These are phyloP conservation scores for Kregervanrija fluxuum DNA, from an alignment of 805 yeast species.

Conservation along the genomic window DNA sequence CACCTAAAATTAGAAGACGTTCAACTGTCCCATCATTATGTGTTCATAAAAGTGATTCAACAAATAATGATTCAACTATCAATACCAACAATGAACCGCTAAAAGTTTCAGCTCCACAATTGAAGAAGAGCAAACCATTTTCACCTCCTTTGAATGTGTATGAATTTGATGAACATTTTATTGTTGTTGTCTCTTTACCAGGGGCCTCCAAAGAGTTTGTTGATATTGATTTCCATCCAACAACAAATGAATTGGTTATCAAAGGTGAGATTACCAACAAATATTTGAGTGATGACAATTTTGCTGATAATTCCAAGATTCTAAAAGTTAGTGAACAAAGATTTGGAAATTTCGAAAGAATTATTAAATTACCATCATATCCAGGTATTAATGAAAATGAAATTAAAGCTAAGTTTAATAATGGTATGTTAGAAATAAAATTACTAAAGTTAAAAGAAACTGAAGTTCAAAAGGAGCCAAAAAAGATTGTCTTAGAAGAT, in stretches of 20 bases:
- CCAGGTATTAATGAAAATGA: constrained; percentile 47
- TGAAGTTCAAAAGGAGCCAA: constrained; percentile 11
- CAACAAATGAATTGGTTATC: constrained; percentile 44
- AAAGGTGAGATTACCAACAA: constrained; percentile 41
- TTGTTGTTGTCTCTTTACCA: constrained; percentile 47
- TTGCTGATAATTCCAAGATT: constrained; percentile 26
- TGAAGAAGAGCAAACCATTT: constrained; percentile 37
- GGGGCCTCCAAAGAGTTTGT: constrained; percentile 49
- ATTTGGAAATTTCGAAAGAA: constrained; percentile 51
- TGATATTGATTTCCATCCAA: constrained; percentile 52
- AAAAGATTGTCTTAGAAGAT: constrained; percentile 22
- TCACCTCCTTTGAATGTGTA: constrained; percentile 57
- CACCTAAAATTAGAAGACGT: constrained; percentile 8
- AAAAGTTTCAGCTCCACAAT: constrained; percentile 39
- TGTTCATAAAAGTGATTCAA: constrained; percentile 13
- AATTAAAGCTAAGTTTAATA: constrained; percentile 45
- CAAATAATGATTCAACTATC: constrained; percentile 2
- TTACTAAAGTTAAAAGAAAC: constrained; percentile 35
- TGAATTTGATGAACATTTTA: constrained; percentile 38
- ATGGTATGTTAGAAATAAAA: constrained; percentile 47
- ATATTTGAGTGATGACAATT: constrained; percentile 26
- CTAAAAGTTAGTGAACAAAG: constrained; percentile 46
- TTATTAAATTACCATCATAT: constrained; percentile 45
- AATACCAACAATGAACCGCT: constrained; percentile 29
- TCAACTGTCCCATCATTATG: constrained; percentile 14